phyloP scores from a whole-genome alignment of 202 grass and related monocot species.

The Zizania palustris region DNA sequence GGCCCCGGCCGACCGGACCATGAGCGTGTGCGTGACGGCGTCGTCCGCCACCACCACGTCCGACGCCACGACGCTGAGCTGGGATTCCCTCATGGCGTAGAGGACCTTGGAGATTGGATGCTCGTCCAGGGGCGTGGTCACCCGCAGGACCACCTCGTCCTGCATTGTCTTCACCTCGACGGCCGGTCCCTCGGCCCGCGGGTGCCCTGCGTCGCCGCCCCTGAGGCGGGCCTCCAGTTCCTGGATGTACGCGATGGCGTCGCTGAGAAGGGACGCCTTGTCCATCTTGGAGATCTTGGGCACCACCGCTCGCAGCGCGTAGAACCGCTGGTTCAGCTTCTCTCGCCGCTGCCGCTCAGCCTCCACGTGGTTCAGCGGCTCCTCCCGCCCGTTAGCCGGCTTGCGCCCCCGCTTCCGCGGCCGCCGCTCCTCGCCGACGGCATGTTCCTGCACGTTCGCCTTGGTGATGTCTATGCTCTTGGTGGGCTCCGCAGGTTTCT shows the following conservation, averaged over 20 bases:
- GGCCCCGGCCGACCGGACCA: constrained; percentile 59
- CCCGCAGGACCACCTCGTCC: constrained; percentile 74
- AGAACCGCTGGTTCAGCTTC: constrained; percentile 96
- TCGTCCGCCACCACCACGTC: constrained; percentile 55
- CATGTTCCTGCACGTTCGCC: not conserved
- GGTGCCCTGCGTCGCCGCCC: constrained; percentile 23
- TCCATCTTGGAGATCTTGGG: constrained; percentile 95
- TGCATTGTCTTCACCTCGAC: constrained; percentile 61
- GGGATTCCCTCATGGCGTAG: constrained; percentile 51
- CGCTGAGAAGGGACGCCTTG: constrained; percentile 84
- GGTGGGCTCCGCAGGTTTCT: constrained; percentile 2
- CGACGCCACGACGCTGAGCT: constrained; percentile 63
- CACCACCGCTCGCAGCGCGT: constrained; percentile 80
- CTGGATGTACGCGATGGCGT: constrained; percentile 87
- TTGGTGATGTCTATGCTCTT: constrained; percentile 48
- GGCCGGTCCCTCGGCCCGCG: constrained; percentile 23
- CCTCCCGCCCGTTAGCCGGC: constrained; percentile 86
- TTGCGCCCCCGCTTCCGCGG: constrained; percentile 85
- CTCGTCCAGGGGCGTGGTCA: constrained; percentile 61
- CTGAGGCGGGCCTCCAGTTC: constrained; percentile 67
- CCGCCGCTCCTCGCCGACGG: constrained; percentile 46
- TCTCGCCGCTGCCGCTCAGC: constrained; percentile 89
- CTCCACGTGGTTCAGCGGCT: constrained; percentile 94
- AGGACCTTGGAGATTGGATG: constrained; percentile 63
- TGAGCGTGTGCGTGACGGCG: constrained; percentile 67